Conservation (phyloP, 2,329 filamentous ascomycete genomes). For the Exserohilum rostratum region DNA sequence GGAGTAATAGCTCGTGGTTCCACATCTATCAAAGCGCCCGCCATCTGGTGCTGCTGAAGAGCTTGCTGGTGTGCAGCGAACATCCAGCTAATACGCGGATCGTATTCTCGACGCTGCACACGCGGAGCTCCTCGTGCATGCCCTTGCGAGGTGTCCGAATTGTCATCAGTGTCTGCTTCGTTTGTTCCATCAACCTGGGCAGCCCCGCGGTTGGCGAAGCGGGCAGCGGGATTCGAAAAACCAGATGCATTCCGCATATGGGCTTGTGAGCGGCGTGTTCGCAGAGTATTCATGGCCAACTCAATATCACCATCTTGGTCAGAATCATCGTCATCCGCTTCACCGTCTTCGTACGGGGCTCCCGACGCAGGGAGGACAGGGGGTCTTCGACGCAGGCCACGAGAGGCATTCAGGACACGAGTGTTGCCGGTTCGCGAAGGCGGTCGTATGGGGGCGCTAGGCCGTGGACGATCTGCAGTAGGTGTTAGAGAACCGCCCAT, state of each 20-base stretch:
- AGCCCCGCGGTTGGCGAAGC: conserved; percentile 35
- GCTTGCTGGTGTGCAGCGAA: conserved; percentile 50
- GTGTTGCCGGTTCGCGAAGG: conserved; percentile 46
- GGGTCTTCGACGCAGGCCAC: conserved; percentile 48
- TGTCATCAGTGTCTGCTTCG: conserved; percentile 47
- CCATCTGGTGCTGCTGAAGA: conserved; percentile 43
- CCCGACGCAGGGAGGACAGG: conserved; percentile 45
- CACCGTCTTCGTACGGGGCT: conserved; percentile 50
- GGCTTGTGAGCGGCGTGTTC: conserved; percentile 43
- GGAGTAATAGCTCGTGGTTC: conserved; percentile 48
- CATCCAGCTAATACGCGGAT: conserved; percentile 51
- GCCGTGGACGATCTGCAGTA: conserved; percentile 54
- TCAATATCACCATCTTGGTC: conserved; percentile 48
- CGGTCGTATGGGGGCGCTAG: conserved; percentile 48
- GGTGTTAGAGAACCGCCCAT: conserved; percentile 55
- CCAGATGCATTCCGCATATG: conserved; percentile 40
- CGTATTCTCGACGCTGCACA: conserved; percentile 43
- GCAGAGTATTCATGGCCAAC: conserved; percentile 45
- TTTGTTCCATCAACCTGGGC: conserved; percentile 29
- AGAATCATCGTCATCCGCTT: conserved; percentile 52
- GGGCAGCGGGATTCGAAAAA: conserved; percentile 29
- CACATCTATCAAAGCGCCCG: conserved; percentile 42
- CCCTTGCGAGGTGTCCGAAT: conserved; percentile 48
- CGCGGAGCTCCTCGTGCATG: conserved; percentile 29
- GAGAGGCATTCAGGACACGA: conserved; percentile 43